phyloP scores from a whole-genome alignment of 2,329 filamentous ascomycete genomes.

The Colletotrichum phormii region DNA sequence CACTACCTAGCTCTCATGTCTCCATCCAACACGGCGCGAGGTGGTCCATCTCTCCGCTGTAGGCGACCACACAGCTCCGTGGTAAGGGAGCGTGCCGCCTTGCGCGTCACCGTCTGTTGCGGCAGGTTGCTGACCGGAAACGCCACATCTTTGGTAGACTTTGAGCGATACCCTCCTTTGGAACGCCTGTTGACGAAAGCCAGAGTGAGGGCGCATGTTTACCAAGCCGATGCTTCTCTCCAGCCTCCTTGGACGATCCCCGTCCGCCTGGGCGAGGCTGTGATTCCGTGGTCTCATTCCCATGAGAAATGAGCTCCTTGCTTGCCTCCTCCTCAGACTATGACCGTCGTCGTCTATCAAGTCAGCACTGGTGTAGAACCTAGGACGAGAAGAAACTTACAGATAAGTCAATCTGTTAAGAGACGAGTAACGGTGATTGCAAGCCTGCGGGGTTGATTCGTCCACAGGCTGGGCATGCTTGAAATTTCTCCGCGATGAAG shows the following conservation, averaged over 20 bases:
- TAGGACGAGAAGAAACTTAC: background rate
- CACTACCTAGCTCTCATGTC: background rate
- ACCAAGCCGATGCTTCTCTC: too few species aligned
- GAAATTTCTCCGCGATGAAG: background rate
- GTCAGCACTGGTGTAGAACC: background rate
- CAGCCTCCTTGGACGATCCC: too few species aligned
- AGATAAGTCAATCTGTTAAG: conserved; percentile 1
- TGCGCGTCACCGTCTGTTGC: background rate
- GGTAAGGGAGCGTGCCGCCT: background rate
- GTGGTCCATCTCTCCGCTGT: background rate
- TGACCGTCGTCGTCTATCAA: background rate
- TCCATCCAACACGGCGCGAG: background rate
- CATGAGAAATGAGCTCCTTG: background rate
- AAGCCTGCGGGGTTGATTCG: background rate
- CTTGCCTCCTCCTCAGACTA: background rate
- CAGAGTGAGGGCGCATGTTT: too few species aligned
- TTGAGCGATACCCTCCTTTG: background rate
- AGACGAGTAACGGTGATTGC: background rate
- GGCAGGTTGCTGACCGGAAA: background rate
- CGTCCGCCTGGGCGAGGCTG: too few species aligned
- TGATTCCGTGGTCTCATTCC: too few species aligned
- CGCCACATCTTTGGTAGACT: background rate
- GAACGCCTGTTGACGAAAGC: background rate
- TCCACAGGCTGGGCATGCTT: background rate
- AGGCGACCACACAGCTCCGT: background rate